These are phyloP conservation scores for Aspergillus sp. DNA, from an alignment of 2,329 filamentous ascomycete species.

Conservation along the genomic window DNA sequence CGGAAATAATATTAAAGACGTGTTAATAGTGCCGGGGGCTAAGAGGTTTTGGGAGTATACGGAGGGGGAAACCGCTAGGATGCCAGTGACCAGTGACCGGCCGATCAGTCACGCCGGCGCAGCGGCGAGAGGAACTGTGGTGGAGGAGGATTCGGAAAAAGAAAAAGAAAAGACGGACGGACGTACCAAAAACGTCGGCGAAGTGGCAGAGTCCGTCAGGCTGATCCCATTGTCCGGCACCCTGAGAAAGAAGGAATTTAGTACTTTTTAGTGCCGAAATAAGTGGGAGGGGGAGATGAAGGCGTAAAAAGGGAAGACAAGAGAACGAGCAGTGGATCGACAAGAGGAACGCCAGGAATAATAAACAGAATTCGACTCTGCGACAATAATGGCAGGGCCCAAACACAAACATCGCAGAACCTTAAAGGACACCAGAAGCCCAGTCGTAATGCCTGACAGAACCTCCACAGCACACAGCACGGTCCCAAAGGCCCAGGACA, in stretches of 20 bases:
- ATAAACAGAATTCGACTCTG: background rate
- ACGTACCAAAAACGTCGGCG: background rate
- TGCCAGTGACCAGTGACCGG: no score
- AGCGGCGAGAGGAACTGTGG: background rate
- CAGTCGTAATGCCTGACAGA: background rate
- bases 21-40: slow-evolving; percentile 5
- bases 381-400: background rate
- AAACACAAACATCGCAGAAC: background rate
- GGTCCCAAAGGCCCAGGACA: background rate
- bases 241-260: background rate
- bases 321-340: background rate
- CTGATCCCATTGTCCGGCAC: background rate
- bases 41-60: slow-evolving; percentile 5
- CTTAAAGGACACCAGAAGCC: background rate
- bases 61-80: background rate
- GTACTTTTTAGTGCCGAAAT: slow-evolving; percentile 2
- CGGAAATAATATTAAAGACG: slow-evolving; percentile 1
- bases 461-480: background rate
- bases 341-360: background rate
- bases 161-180: background rate
- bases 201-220: background rate
- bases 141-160: background rate
- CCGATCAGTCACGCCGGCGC: no score
- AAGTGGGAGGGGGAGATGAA: background rate
- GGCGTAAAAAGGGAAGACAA: background rate